Conservation (phyloP, 306 rosid species). For the Prinsepia uniflora region DNA sequence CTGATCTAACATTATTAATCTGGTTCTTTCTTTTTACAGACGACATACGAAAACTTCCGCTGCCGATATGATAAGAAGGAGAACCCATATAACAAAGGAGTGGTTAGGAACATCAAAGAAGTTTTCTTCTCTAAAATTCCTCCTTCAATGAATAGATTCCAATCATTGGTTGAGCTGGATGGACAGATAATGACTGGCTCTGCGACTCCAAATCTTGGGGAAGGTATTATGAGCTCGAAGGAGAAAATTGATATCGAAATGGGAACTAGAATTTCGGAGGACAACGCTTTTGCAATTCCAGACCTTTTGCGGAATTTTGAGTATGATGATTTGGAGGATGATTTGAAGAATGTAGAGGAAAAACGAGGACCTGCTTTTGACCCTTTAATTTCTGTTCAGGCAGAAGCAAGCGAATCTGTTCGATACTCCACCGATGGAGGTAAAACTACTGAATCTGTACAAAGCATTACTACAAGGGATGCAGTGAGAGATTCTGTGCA, state of each 20-base stretch:
- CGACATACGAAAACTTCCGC: slow-evolving; percentile 93
- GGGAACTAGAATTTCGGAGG: slow-evolving; percentile 56
- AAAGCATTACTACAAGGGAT: slow-evolving; percentile 28
- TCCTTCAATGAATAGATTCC: slow-evolving; percentile 49
- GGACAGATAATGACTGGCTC: slow-evolving; percentile 36
- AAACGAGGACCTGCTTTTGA: slow-evolving; percentile 44
- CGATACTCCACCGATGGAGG: slow-evolving; percentile 33
- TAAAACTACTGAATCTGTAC: slow-evolving; percentile 33
- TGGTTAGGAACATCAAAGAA: slow-evolving; percentile 44
- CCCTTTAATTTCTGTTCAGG: slow-evolving; percentile 43
- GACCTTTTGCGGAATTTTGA: slow-evolving; percentile 55
- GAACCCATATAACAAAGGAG: slow-evolving; percentile 73
- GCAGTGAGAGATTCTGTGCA: slow-evolving; percentile 26
- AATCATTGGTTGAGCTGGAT: slow-evolving; percentile 49
- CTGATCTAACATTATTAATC: not conserved
- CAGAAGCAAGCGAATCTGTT: slow-evolving; percentile 39
- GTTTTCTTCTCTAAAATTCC: slow-evolving; percentile 58
- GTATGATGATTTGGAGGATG: slow-evolving; percentile 44
- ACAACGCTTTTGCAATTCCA: slow-evolving; percentile 48
- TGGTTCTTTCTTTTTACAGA: slow-evolving; percentile 42
- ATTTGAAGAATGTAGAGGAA: slow-evolving; percentile 39
- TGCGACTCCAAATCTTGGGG: slow-evolving; percentile 39
- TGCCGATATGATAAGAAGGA: slow-evolving; percentile 74
- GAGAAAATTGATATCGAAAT: slow-evolving; percentile 78
- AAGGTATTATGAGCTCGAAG: slow-evolving; percentile 44